Base-by-base conservation (phyloP, 495 filamentous ascomycete species). In the Aspergillus olivimuriae region DNA sequence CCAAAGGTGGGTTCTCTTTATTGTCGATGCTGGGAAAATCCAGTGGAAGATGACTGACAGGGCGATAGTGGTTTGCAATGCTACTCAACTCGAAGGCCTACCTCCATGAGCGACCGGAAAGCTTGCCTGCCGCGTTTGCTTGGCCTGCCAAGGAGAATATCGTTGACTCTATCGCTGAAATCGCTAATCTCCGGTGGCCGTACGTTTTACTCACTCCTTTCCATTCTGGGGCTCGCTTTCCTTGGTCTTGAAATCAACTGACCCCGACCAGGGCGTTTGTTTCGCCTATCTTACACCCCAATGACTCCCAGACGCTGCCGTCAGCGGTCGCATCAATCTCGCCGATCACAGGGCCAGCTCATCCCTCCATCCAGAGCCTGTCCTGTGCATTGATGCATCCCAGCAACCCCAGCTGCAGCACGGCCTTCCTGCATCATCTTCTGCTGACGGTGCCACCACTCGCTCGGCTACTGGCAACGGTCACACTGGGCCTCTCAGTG, bases 331-430 rank as follows among this genome's bases (percentile, higher is more conserved):
- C 61, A 41, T 62, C 78, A 14, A 82, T 95, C 46, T 74, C 84
- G 1, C 89, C 90, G 9, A 78, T 96, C 20, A 85, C 87, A 23
- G 78, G 84, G 1, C 77, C 83, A 22, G 90, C 91, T 1, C 90
- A 95, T 56, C 90, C 91, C 6, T 75, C 83, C 19, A 90, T 94
- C 57, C 77, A 75, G 2, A 81, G 75, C 34, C 77, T 96, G 22
- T 88, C 87, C 40, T 98, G 92, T 65, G 92, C 92, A 2, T 72
- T 91, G 15, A 78, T 96, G n/a, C 92, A 98, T 61, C 91, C 92
- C 0, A 66, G 75, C 16, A 84, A 89, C 49, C 89, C 92, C 3
- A 90, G 82, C 46, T 98, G 92, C 67, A 72, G 79, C 19, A 84
- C 83, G 14, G 91, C 88, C 2, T 91, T 89, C 67, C 58, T 95